Conservation (phyloP, 352 stramenopile species). For the Phytophthora europaea region DNA sequence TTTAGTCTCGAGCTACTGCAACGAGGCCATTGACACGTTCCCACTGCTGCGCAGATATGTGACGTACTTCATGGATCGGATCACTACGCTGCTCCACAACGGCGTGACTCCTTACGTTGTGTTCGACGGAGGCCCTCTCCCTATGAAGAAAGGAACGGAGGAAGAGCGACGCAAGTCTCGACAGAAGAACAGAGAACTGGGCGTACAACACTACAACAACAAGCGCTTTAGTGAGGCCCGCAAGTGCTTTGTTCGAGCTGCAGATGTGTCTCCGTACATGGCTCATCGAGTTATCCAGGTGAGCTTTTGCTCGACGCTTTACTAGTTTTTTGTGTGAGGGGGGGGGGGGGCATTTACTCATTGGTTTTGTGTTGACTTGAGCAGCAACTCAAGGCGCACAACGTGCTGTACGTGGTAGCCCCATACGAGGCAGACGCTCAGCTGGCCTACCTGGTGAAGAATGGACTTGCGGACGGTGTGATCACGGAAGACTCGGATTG, state of each 20-base stretch:
- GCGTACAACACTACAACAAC: conserved; percentile 65
- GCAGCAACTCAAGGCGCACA: conserved; percentile 62
- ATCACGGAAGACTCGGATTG: conserved; percentile 98
- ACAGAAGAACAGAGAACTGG: conserved; percentile 76
- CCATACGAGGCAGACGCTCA: conserved; percentile 99
- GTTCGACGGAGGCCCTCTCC: conserved; percentile 77
- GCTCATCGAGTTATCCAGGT: conserved; percentile 84
- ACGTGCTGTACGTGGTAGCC: conserved; percentile 94
- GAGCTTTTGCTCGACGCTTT: conserved; percentile 1
- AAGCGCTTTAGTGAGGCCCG: conserved; percentile 69
- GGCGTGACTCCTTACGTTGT: conserved; percentile 81
- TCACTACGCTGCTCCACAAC: conserved; percentile 60
- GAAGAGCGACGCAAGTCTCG: conserved; percentile 72
- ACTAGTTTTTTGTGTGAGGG: neutral
- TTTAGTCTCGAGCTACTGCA: neutral
- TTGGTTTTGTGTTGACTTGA: conserved; percentile 6
- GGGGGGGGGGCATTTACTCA: neutral
- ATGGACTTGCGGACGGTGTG: conserved; percentile 91
- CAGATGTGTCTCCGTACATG: conserved; percentile 85
- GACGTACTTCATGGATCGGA: conserved; percentile 78
- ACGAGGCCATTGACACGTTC: conserved; percentile 9
- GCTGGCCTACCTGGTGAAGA: conserved; percentile 91
- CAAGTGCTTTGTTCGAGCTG: conserved; percentile 78
- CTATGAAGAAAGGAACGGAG: conserved; percentile 86
- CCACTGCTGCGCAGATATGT: conserved; percentile 62